Base-by-base conservation (phyloP, 1,284 basidiomycete genomes). In the Athelia sp. region DNA sequence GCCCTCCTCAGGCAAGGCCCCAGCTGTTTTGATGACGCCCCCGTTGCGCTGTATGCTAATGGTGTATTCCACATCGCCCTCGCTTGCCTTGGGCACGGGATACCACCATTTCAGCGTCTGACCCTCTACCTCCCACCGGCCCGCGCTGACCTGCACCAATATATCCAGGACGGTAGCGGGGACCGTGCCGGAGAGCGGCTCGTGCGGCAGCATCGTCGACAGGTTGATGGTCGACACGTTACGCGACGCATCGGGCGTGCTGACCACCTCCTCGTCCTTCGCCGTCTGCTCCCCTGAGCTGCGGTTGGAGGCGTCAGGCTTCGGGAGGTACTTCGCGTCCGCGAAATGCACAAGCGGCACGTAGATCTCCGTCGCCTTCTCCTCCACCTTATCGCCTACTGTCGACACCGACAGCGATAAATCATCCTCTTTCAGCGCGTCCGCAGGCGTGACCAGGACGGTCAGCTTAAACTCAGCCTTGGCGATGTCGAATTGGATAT, bases 261-360 rank as follows among this genome's bases (percentile, higher is more conserved):
- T 40, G 17, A 40, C 38, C 15, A 40, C 21, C 26, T 13, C 26
- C 6, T 29, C 26, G 26, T 29, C 26, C n/a, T 40, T 21, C 19
- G 43, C 18, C 10, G 8, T 23, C 4, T 15, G 14, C 15, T 22
- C 43, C 26, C 6, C 26, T n/a, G n/a, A n/a, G n/a, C n/a, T n/a
- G n/a, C n/a, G n/a, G 26, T 29, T 13, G 4, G 26, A 4, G 26
- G 26, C 26, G 13, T 29, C 26, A 4, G 26, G 26, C 26, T 29
- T 4, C 26, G 43, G 45, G 13, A 49, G 4, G 31, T 40, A 40
- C 36, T 40, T 6, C 8, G 15, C 36, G 21, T 22, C 26, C 26
- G 90, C 93, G 60, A 84, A 98, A 65, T 97, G 93, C n/a, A 95
- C 81, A 47, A 91, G 75, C 1, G 94, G 94, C 1, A 97, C 64